Percentiles rank a stretch among this genome's conserved stretches.
Conservation (phyloP, 352 stramenopile genomes). For the Globisporangium cylindrosporum region DNA sequence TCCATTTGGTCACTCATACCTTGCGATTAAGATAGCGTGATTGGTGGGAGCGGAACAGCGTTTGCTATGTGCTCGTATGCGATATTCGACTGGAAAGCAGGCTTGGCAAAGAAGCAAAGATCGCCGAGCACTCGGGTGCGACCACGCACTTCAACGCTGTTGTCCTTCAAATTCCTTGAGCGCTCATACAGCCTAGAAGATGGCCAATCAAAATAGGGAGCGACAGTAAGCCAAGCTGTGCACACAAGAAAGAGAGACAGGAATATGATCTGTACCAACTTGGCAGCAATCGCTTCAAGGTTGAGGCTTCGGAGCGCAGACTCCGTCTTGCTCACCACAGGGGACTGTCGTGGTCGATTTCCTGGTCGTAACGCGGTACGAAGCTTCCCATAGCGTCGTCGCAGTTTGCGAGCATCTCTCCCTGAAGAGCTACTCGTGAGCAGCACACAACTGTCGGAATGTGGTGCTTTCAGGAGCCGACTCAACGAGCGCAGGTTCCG, state of each 20-base stretch:
- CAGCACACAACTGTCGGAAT: background rate
- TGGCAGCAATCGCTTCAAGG: background rate
- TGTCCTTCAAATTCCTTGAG: background rate
- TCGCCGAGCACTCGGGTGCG: background rate
- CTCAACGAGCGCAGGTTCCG: background rate
- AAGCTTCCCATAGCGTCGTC: background rate
- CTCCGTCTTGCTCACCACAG: background rate
- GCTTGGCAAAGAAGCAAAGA: background rate
- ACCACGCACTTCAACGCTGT: background rate
- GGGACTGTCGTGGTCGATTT: background rate
- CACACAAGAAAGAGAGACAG: background rate
- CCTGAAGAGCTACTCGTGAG: background rate
- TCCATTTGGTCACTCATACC: background rate
- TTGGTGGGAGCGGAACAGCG: background rate
- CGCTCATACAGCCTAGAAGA: background rate
- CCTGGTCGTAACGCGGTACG: background rate
- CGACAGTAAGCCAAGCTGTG: background rate
- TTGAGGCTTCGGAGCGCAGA: background rate
- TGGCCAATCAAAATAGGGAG: background rate
- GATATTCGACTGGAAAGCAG: background rate
- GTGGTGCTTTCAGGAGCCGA: background rate
- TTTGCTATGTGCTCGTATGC: background rate
- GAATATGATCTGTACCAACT: background rate
- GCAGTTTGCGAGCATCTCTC: background rate
- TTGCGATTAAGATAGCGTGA: background rate